Evolutionary conservation across 2,329 filamentous ascomycete species (phyloP).

Genomic region (Sclerotinia borealis): DNA sequence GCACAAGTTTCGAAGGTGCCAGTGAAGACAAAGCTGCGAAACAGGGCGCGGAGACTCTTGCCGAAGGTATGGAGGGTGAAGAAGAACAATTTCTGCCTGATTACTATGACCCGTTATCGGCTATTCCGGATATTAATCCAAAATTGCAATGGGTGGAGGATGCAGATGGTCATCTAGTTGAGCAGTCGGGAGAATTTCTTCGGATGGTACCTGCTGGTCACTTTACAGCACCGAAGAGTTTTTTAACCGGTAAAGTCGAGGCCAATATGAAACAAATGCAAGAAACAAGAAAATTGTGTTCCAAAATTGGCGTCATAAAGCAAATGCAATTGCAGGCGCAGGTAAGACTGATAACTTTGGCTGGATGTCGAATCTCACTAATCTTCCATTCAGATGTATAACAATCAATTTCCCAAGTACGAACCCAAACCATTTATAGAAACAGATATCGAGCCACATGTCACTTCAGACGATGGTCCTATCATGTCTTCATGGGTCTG

Average conservation of each 20-base stretch:
- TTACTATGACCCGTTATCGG: slow-evolving; percentile 85
- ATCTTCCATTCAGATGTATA: slow-evolving; percentile 58
- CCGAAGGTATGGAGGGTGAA: slow-evolving; percentile 84
- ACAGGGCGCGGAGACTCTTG: slow-evolving; percentile 66
- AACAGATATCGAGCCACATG: slow-evolving; percentile 79
- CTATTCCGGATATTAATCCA: slow-evolving; percentile 75
- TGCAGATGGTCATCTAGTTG: slow-evolving; percentile 79
- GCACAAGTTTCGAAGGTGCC: slow-evolving; percentile 40
- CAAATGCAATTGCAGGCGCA: slow-evolving; percentile 99
- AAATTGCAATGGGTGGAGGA: slow-evolving; percentile 86
- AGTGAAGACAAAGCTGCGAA: slow-evolving; percentile 42
- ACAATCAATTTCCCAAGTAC: slow-evolving; percentile 97
- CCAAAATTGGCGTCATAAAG: slow-evolving; percentile 96
- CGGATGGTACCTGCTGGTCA: slow-evolving; percentile 67
- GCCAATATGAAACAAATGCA: slow-evolving; percentile 92
- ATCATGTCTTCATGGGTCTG: slow-evolving; percentile 80
- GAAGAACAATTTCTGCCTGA: slow-evolving; percentile 82
- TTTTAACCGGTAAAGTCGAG: slow-evolving; percentile 73
- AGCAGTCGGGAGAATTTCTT: slow-evolving; percentile 80
- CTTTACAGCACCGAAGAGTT: slow-evolving; percentile 70
- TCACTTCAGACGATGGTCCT: slow-evolving; percentile 81
- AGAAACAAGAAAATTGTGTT: slow-evolving; percentile 90
- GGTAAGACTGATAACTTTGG: slow-evolving; percentile 45
- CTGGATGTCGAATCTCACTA: slow-evolving; percentile 15
- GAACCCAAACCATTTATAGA: slow-evolving; percentile 85